phyloP scores from a whole-genome alignment of 2,329 filamentous ascomycete species.

The Xylaria sp. region DNA sequence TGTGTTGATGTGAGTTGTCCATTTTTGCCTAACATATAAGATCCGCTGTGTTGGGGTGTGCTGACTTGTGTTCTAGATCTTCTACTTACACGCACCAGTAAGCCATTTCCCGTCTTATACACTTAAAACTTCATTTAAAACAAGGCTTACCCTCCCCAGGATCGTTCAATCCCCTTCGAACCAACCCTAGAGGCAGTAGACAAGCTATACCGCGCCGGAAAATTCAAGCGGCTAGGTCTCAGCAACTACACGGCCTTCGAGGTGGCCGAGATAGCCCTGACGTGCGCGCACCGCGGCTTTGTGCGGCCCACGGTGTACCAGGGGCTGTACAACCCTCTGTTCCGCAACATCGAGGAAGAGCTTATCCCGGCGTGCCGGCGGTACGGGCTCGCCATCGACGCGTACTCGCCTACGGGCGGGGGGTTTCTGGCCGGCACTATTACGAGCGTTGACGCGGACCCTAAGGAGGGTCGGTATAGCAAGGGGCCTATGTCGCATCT shows the following conservation, averaged over 20 bases:
- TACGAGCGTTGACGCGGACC: conserved; percentile 65
- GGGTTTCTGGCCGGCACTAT: conserved; percentile 79
- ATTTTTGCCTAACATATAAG: not conserved
- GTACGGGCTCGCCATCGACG: conserved; percentile 78
- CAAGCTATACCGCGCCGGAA: conserved; percentile 80
- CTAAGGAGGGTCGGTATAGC: conserved; percentile 70
- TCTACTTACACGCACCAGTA: conserved; percentile 69
- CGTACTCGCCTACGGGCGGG: conserved; percentile 81
- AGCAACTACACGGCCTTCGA: conserved; percentile 86
- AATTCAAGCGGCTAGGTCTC: conserved; percentile 78
- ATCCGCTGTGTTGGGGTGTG: not conserved
- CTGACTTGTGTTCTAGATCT: conserved; percentile 51
- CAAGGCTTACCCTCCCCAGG: conserved; percentile 29
- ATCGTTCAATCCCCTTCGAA: conserved; percentile 71
- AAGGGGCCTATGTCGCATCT: conserved; percentile 36
- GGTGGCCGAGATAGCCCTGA: conserved; percentile 80
- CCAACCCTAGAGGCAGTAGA: conserved; percentile 78
- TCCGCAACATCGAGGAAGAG: conserved; percentile 74
- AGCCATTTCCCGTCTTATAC: not conserved
- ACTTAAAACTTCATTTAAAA: not conserved
- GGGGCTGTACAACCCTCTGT: conserved; percentile 72
- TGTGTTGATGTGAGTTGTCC: conserved; percentile 64
- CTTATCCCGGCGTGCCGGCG: conserved; percentile 73
- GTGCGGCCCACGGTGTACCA: conserved; percentile 85
- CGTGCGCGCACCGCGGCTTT: conserved; percentile 77